phyloP scores from a whole-genome alignment of 2,329 filamentous ascomycete species.

The Stagonosporopsis chrysanthemi region DNA sequence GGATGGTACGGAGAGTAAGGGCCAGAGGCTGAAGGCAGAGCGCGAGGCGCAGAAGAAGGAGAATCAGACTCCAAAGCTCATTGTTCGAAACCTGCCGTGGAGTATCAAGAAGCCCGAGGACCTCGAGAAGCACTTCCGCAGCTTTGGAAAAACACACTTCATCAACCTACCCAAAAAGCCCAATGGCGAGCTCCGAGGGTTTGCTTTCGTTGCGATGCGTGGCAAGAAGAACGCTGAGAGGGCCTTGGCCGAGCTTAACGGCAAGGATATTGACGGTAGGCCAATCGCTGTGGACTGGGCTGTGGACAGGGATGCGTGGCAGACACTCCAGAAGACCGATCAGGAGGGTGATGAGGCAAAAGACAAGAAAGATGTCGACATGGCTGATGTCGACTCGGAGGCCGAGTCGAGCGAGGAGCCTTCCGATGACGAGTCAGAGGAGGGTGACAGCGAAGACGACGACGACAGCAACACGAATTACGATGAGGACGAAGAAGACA shows the following conservation, averaged over 20 bases:
- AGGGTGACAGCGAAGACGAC: slow-evolving; percentile 48
- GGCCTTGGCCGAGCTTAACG: slow-evolving; percentile 84
- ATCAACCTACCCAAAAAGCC: slow-evolving; percentile 83
- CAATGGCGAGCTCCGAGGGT: slow-evolving; percentile 74
- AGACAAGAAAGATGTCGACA: slow-evolving; percentile 51
- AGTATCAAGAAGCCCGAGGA: slow-evolving; percentile 88
- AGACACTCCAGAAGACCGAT: slow-evolving; percentile 61
- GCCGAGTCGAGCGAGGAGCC: slow-evolving; percentile 50
- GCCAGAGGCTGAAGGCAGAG: slow-evolving; percentile 69
- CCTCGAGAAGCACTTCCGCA: slow-evolving; percentile 78
- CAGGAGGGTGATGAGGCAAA: slow-evolving; percentile 53
- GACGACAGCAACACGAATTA: slow-evolving; percentile 54
- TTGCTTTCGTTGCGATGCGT: slow-evolving; percentile 89
- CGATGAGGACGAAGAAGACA: slow-evolving; percentile 49
- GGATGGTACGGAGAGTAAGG: slow-evolving; percentile 49
- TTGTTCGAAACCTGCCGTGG: slow-evolving; percentile 95
- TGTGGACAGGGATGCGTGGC: slow-evolving; percentile 88
- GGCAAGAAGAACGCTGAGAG: slow-evolving; percentile 91
- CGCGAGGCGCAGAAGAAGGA: slow-evolving; percentile 67
- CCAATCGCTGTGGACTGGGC: slow-evolving; percentile 96
- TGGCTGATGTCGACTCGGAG: slow-evolving; percentile 46
- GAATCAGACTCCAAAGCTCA: slow-evolving; percentile 77
- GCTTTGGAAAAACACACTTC: slow-evolving; percentile 90
- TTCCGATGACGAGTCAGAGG: slow-evolving; percentile 53
- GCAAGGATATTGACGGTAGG: slow-evolving; percentile 86